Evolutionary conservation across 1,284 basidiomycete genomes (phyloP).

Genomic region (Phylloporus sp.): DNA sequence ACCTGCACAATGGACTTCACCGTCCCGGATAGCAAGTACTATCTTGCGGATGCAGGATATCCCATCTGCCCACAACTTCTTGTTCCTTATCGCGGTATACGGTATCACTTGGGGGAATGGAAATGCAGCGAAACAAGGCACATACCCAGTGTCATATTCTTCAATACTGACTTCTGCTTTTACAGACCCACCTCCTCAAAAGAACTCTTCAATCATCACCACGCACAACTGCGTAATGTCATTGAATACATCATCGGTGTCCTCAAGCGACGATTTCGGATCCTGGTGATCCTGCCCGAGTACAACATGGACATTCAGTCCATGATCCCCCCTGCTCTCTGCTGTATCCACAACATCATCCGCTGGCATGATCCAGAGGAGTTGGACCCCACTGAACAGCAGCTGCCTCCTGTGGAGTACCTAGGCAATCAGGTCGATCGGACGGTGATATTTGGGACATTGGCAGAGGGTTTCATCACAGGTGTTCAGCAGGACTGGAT

Average conservation of each 20-base stretch:
- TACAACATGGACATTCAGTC: background rate
- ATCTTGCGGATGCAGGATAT: background rate
- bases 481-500: background rate
- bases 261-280: background rate
- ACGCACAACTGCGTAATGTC: background rate
- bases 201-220: background rate
- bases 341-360: slow-evolving; percentile 1
- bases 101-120: background rate
- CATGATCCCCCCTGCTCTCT: background rate
- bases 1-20: background rate
- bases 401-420: background rate
- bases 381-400: background rate
- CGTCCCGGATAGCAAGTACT: background rate
- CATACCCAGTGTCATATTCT: too few species aligned
- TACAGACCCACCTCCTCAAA: background rate
- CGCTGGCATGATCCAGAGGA: background rate
- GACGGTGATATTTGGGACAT: background rate
- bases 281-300: background rate
- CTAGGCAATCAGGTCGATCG: background rate
- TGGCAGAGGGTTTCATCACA: background rate
- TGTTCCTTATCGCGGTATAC: background rate
- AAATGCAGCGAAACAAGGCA: background rate
- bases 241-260: background rate
- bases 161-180: too few species aligned
- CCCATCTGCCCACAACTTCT: background rate